Evolutionary conservation across 805 yeast genomes (phyloP).

Genomic region (Torulaspora gathmanii): DNA sequence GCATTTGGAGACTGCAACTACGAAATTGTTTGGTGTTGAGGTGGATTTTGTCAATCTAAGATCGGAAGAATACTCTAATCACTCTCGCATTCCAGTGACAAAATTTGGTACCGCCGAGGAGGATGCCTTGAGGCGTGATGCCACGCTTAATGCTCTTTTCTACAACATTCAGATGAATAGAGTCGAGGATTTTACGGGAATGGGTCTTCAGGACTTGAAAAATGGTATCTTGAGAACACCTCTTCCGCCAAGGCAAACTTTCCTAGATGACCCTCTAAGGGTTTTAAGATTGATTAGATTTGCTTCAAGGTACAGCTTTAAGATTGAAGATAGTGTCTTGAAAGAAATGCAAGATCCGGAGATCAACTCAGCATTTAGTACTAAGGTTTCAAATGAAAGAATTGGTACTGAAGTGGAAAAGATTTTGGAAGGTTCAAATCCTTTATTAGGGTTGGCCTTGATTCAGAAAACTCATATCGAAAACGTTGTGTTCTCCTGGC

Average conservation of each 20-base stretch:
- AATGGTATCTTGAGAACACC: conserved; percentile 82
- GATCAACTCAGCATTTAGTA: conserved; percentile 54
- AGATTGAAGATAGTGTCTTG: conserved; percentile 53
- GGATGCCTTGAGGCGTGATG: conserved; percentile 92
- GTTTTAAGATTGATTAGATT: conserved; percentile 82
- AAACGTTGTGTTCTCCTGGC: conserved; percentile 52
- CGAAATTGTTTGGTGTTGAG: conserved; percentile 75
- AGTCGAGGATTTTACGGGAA: conserved; percentile 81
- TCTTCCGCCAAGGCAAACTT: conserved; percentile 75
- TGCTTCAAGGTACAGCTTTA: conserved; percentile 71
- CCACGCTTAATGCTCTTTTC: conserved; percentile 88
- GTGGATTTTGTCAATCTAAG: conserved; percentile 91
- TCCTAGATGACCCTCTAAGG: conserved; percentile 89
- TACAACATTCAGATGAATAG: conserved; percentile 64
- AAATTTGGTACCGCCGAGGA: conserved; percentile 85
- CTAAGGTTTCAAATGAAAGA: conserved; percentile 84
- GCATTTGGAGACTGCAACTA: conserved; percentile 95
- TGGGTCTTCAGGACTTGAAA: conserved; percentile 68
- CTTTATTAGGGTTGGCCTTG: conserved; percentile 57
- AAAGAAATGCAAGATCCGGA: conserved; percentile 58
- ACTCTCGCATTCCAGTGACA: conserved; percentile 80
- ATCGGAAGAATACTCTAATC: conserved; percentile 76
- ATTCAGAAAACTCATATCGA: conserved; percentile 53
- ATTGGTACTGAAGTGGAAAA: conserved; percentile 83
- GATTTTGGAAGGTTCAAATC: conserved; percentile 59